Base-by-base conservation (phyloP, 495 filamentous ascomycete species). In the Trichoderma gamsii region DNA sequence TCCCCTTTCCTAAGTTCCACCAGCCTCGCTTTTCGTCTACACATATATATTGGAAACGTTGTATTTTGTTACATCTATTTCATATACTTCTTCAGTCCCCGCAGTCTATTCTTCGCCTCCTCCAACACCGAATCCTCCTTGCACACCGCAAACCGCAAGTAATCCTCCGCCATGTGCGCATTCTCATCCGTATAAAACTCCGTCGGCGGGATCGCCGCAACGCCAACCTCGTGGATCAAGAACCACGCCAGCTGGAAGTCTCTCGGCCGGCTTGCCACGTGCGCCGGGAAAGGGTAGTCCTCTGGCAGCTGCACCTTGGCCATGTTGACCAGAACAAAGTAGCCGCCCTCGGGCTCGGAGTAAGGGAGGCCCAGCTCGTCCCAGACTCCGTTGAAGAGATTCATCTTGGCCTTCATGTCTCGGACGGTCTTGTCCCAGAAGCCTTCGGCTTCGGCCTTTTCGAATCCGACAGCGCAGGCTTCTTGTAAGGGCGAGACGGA, bases 181-280 rank as follows among this genome's bases (percentile, higher is more conserved):
- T 97, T 97, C 68, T 76, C 80, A 59, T 89, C 85, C 25, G 92
- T 97, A 73, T 97, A 97, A 77, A 99, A 99, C 78, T 99, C 95
- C 0, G 91, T 96, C 0, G 95, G 95, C 3, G 95, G 95, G 70
- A 99, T 99, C 2, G 93, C 92, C 7, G 95, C 95, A 3, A 99
- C 92, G 6, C 95, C 95, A 64, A 98, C 81, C 81, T 98, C 95
- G 76, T 91, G 92, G 76, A 99, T 99, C 70, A 97, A 78, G 79
- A 97, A 97, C 95, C 95, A 99, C 44, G 86, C 85, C 41, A 99
- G 83, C 80, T 96, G 89, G 82, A 97, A 99, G 79, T 99, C 95
- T 43, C 95, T 84, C 41, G 95, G 90, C 13, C 94, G 86, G 66
- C 83, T 86, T 32, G 89, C 88, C 7, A 99, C 93, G 77, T 97